Evolutionary conservation across 805 yeast genomes (phyloP), one percentile per base, ranked within the genome.

Genomic region (Candida nemodendra): DNA sequence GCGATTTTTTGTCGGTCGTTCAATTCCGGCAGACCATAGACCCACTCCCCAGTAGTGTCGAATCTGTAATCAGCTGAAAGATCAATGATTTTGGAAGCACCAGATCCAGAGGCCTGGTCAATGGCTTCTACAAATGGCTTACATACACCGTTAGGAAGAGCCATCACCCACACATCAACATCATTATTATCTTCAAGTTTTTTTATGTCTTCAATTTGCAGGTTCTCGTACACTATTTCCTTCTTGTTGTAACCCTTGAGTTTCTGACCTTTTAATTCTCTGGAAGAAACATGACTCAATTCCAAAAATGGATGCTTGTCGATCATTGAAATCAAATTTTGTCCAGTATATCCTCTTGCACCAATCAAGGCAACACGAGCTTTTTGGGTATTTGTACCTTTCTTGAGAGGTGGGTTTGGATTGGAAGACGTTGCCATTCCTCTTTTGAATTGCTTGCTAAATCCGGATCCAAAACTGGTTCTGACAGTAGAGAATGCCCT

Each of bases 121-220:
- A 85, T 84, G 18, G 91, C 88, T 14, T 81, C 81, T 27, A 85
- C 93, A 60, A 85, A 84, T 38, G 89, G 93, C 59, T 81, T 80
- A 59, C 98, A 93, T 26, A 93, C 96, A 33, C 96, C 97, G 61
- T 93, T 93, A 47, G 99, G 99, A 55, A 93, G 74, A 2, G 99
- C 99, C 99, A 95, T 93, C 18, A 95, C 95, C 99, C 99, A 93
- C 36, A 90, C 83, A 56, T 93, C 99, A 41, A 93, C 86, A 37
- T 78, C 85, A 34, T 80, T 78, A 32, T 78, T 69, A 47, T 79
- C 73, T 64, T 91, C 99, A 45, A 93, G 66, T 47, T 71, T 66
- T 56, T 79, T 79, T 48, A 93, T 83, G 53, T 93, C 98, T 56
- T 88, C 96, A 30, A 82, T 75, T 58, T 83, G 90, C 52, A 93